A percentile compares a stretch with the other conserved stretches of the same genome.
These are phyloP conservation scores for Plenodomus tracheiphilus DNA, from an alignment of 2,329 filamentous ascomycete genomes.

Conservation along the genomic window DNA sequence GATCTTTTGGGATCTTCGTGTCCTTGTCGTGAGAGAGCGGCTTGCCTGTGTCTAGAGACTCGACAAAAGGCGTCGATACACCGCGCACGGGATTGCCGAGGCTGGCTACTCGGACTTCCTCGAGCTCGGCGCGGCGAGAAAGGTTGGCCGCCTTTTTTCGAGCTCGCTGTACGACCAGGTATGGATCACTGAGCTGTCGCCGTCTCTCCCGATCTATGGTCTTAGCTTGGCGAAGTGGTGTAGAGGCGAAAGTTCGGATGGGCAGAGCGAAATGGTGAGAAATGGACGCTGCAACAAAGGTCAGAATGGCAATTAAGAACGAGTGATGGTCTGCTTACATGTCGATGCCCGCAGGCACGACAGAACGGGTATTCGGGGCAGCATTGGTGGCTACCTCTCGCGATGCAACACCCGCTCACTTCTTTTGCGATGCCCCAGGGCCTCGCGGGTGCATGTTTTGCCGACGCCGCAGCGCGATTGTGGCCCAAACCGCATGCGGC, in stretches of 20 bases:
- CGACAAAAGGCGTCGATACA: constrained; percentile 76
- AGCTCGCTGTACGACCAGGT: constrained; percentile 76
- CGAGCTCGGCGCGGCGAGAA: constrained; percentile 71
- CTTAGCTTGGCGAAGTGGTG: constrained; percentile 63
- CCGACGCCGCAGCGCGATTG: constrained; percentile 6
- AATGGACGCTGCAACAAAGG: constrained; percentile 15
- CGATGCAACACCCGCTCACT: constrained; percentile 11
- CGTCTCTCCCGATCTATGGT: constrained; percentile 54
- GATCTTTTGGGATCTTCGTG: constrained; percentile 29
- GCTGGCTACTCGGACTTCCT: constrained; percentile 63
- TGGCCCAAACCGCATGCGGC: constrained; percentile 11
- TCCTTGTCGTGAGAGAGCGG: constrained; percentile 30
- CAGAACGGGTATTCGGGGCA: constrained; percentile 51
- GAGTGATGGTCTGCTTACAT: constrained; percentile 25
- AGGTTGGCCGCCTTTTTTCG: constrained; percentile 84
- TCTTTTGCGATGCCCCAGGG: constrained; percentile 15
- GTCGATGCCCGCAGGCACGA: constrained; percentile 49
- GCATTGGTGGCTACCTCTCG: constrained; percentile 42
- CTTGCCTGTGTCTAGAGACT: constrained; percentile 71
- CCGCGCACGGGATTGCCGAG: constrained; percentile 82
- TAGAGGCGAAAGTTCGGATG: constrained; percentile 62
- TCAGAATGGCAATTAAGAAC: neutral
- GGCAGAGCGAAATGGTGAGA: constrained; percentile 54
- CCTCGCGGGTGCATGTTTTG: constrained; percentile 6
- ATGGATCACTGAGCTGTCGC: constrained; percentile 75